Conservation (phyloP, 306 rosid genomes). For the Carpinus viminea region DNA sequence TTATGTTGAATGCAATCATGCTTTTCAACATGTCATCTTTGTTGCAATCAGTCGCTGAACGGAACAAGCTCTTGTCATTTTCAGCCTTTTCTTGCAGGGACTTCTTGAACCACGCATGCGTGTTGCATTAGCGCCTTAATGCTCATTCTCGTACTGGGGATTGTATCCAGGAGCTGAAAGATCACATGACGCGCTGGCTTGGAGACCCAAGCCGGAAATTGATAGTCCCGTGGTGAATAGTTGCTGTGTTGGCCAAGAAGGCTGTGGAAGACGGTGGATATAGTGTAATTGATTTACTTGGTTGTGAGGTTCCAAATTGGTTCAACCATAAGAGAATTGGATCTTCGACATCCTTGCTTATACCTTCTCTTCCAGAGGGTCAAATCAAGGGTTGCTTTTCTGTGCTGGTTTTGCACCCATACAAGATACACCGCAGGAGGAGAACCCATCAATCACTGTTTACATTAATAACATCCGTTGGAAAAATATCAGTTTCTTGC, state of each 20-base stretch:
- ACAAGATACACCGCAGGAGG: too few relatives aligned
- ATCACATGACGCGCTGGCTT: slow-evolving; percentile 58
- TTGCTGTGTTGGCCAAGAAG: too few relatives aligned
- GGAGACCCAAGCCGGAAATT: slow-evolving; percentile 58
- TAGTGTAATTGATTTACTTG: too few relatives aligned
- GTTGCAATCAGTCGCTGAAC: slow-evolving; percentile 19
- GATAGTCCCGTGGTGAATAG: slow-evolving; percentile 55
- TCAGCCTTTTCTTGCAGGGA: slow-evolving; percentile 24
- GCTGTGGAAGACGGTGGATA: too few relatives aligned
- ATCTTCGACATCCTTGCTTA: not conserved
- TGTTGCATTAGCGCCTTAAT: slow-evolving; percentile 38
- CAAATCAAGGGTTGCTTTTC: not conserved
- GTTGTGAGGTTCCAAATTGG: not conserved
- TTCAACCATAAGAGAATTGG: not conserved
- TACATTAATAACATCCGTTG: too few relatives aligned
- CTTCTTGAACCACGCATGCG: slow-evolving; percentile 64
- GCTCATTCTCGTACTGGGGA: slow-evolving; percentile 57
- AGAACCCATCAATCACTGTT: too few relatives aligned
- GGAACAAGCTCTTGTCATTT: slow-evolving; percentile 28
- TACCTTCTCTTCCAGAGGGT: not conserved
- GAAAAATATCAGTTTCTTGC: too few relatives aligned
- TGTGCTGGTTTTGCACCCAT: not conserved
- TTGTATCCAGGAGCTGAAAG: slow-evolving; percentile 67
- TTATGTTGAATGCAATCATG: slow-evolving; percentile 85
- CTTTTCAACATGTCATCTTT: slow-evolving; percentile 22